Conservation (phyloP, 2,329 filamentous ascomycete genomes). For the Dactylellina leptospora region DNA sequence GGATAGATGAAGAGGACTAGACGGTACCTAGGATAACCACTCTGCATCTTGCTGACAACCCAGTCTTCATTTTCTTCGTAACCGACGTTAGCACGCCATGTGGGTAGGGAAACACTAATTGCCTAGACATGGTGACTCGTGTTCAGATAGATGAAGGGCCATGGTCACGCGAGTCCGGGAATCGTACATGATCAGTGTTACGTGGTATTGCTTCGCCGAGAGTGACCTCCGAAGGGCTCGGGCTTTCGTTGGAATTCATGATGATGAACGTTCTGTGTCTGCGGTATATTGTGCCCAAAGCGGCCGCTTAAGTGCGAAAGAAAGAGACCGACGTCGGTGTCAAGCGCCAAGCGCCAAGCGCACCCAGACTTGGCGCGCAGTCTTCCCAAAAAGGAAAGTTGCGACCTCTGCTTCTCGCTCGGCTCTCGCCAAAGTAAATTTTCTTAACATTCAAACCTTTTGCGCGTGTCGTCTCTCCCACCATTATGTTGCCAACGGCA, state of each 20-base stretch:
- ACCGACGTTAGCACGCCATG: slow-evolving; percentile 87
- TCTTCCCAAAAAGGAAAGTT: slow-evolving; percentile 18
- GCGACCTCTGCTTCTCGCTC: too few species aligned
- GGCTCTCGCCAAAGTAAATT: neutral
- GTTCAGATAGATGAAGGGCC: too few species aligned
- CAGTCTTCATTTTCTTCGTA: slow-evolving; percentile 93
- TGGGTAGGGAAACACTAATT: slow-evolving; percentile 93
- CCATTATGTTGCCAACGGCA: slow-evolving; percentile 2
- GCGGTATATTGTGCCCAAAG: neutral
- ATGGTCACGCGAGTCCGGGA: neutral
- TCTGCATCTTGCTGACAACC: slow-evolving; percentile 85
- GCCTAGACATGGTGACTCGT: slow-evolving; percentile 68
- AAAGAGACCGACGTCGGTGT: slow-evolving; percentile 24
- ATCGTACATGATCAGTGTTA: slow-evolving; percentile 44
- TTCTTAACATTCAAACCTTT: slow-evolving; percentile 3
- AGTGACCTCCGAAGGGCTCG: slow-evolving; percentile 1
- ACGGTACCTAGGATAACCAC: slow-evolving; percentile 83
- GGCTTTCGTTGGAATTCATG: slow-evolving; percentile 9
- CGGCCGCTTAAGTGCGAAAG: neutral
- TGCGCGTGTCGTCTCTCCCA: too few species aligned
- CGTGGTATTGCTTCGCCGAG: slow-evolving; percentile 38
- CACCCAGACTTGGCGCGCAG: neutral
- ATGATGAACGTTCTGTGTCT: neutral
- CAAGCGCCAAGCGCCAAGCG: neutral
- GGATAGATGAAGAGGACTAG: neutral